These are phyloP conservation scores for Parastagonospora avenae DNA, from an alignment of 2,329 filamentous ascomycete genomes.

Conservation along the genomic window DNA sequence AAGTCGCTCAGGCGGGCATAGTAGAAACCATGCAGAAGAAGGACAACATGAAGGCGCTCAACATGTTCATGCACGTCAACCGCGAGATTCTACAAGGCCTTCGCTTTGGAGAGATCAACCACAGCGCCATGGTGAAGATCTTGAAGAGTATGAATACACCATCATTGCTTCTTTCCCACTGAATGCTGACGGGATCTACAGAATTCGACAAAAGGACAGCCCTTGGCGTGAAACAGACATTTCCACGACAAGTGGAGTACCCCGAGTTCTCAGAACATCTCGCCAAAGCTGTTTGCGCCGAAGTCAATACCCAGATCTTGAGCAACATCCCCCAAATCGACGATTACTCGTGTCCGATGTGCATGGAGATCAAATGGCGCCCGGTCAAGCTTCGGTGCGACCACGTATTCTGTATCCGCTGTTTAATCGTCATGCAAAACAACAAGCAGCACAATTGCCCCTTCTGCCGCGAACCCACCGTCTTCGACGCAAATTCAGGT, in stretches of 20 bases:
- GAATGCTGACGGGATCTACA: constrained; percentile 41
- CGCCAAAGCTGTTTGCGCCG: constrained; percentile 75
- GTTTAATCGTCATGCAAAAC: constrained; percentile 79
- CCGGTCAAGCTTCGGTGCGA: constrained; percentile 77
- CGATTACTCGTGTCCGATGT: constrained; percentile 83
- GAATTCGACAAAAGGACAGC: constrained; percentile 87
- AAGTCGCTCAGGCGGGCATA: constrained; percentile 66
- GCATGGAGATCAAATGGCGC: constrained; percentile 78
- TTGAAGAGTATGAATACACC: constrained; percentile 70
- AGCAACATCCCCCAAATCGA: constrained; percentile 79
- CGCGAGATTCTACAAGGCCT: constrained; percentile 76
- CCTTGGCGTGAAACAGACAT: constrained; percentile 68
- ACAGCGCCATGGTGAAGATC: constrained; percentile 78
- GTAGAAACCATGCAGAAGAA: constrained; percentile 66
- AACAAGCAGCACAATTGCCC: constrained; percentile 72
- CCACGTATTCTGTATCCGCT: constrained; percentile 84
- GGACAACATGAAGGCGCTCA: constrained; percentile 68
- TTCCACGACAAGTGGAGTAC: constrained; percentile 62
- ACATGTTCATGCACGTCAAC: constrained; percentile 75
- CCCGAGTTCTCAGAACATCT: constrained; percentile 68
- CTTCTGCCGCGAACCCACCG: constrained; percentile 73
- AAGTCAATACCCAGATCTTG: constrained; percentile 74
- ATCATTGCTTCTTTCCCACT: neutral
- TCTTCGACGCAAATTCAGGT: constrained; percentile 72
- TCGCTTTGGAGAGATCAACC: constrained; percentile 84